These are phyloP conservation scores for Mycena rosella DNA, from an alignment of 768 basidiomycete species.

Conservation along the genomic window DNA sequence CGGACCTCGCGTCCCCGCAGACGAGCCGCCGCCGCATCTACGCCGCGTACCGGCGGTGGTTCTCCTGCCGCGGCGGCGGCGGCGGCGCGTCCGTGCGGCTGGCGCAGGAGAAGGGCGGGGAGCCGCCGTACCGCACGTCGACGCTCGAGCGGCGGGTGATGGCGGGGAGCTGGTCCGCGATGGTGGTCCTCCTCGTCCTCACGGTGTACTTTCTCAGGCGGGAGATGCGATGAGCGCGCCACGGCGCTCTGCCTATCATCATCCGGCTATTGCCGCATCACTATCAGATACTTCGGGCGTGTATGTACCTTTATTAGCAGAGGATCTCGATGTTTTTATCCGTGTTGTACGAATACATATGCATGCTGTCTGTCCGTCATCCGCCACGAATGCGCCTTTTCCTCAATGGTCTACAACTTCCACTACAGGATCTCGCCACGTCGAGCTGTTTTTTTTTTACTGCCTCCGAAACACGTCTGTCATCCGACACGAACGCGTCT, in stretches of 20 bases:
- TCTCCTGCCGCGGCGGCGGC: background rate
- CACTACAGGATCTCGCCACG: no score
- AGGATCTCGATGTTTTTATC: no score
- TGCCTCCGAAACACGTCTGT: no score
- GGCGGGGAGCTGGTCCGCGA: slow-evolving; percentile 31
- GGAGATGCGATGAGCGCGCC: slow-evolving; percentile 24
- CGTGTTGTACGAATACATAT: no score
- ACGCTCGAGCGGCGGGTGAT: slow-evolving; percentile 26
- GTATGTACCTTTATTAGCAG: background rate
- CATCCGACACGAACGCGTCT: no score
- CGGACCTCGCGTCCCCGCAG: slow-evolving; percentile 14
- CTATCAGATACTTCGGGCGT: background rate
- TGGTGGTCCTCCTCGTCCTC: slow-evolving; percentile 30
- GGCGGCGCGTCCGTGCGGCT: background rate
- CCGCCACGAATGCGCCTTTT: no score
- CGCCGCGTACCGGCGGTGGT: slow-evolving; percentile 24
- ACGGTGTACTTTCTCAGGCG: slow-evolving; percentile 33
- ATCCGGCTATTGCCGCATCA: no score
- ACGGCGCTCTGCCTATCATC: no score
- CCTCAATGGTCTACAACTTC: no score
- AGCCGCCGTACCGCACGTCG: background rate
- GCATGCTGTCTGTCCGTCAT: no score
- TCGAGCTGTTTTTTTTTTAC: no score
- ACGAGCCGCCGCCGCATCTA: slow-evolving; percentile 17
- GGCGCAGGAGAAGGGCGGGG: slow-evolving; percentile 2